Evolutionary conservation across 805 yeast genomes (phyloP).

Genomic region (Schwanniomyces polymorphus): DNA sequence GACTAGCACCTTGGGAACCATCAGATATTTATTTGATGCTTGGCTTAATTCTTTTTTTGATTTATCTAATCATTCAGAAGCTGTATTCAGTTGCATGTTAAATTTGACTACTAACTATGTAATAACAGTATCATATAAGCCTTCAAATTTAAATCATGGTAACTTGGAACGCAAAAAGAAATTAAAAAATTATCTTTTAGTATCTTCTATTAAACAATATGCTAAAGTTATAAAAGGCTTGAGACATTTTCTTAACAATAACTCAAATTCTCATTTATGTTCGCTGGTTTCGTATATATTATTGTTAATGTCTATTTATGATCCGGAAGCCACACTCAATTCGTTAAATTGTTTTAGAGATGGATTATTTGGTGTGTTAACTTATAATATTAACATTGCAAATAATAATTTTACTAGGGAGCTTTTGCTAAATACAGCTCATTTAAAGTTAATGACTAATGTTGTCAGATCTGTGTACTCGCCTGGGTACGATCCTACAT

Average conservation of each 20-base stretch:
- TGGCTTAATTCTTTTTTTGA: slow-evolving; percentile 35
- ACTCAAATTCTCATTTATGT: slow-evolving; percentile 28
- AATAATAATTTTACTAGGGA: slow-evolving; percentile 10
- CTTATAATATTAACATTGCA: slow-evolving; percentile 20
- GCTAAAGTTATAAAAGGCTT: slow-evolving; percentile 36
- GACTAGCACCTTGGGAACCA: slow-evolving; percentile 22
- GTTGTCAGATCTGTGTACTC: slow-evolving; percentile 32
- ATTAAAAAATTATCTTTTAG: slow-evolving; percentile 25
- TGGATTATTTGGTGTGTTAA: slow-evolving; percentile 37
- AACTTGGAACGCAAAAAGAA: slow-evolving; percentile 11
- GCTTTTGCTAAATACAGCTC: slow-evolving; percentile 26
- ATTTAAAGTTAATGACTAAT: slow-evolving; percentile 34
- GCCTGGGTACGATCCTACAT: slow-evolving; percentile 33
- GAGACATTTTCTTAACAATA: slow-evolving; percentile 24
- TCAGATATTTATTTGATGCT: slow-evolving; percentile 27
- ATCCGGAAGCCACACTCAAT: slow-evolving; percentile 39
- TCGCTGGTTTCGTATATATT: slow-evolving; percentile 37
- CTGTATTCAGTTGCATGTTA: slow-evolving; percentile 36
- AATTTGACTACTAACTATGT: slow-evolving; percentile 41
- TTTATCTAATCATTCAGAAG: slow-evolving; percentile 18
- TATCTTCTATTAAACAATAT: slow-evolving; percentile 35
- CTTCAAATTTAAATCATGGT: slow-evolving; percentile 7
- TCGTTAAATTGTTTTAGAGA: slow-evolving; percentile 40
- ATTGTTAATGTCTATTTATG: slow-evolving; percentile 41
- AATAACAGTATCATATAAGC: slow-evolving; percentile 15